These are phyloP conservation scores for Globisporangium cylindrosporum DNA, from an alignment of 352 stramenopile species.

Conservation along the genomic window DNA sequence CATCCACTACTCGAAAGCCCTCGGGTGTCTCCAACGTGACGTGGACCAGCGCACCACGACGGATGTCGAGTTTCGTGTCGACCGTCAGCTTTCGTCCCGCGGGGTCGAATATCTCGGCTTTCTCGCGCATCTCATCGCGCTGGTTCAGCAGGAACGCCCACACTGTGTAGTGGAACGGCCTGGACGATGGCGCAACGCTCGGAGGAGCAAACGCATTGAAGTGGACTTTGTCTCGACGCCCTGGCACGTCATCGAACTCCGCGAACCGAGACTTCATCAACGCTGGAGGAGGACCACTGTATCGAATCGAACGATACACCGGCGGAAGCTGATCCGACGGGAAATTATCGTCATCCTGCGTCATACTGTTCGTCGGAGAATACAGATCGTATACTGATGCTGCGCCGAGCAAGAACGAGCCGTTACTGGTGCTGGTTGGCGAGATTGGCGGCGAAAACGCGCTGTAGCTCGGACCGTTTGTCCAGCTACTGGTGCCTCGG, in stretches of 20 bases:
- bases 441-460: conserved; percentile 41
- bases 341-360: conserved; percentile 38
- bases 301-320: conserved; percentile 72
- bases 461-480: conserved; percentile 31
- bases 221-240: conserved; percentile 63
- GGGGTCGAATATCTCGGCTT: conserved; percentile 36
- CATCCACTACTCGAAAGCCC: conserved; percentile 63
- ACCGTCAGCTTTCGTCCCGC: conserved; percentile 43
- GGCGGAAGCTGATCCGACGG: conserved; percentile 71
- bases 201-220: conserved; percentile 75
- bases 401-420: conserved; percentile 20
- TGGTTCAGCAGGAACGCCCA: conserved; percentile 78
- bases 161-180: conserved; percentile 65
- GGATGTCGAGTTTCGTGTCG: conserved; percentile 64
- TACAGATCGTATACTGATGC: conserved; percentile 37
- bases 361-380: conserved; percentile 55
- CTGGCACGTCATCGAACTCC: conserved; percentile 43
- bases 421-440: conserved; percentile 25
- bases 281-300: conserved; percentile 25
- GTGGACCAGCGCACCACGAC: conserved; percentile 70
- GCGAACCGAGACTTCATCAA: conserved; percentile 18
- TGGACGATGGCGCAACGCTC: conserved; percentile 50
- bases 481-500: conserved; percentile 2
- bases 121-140: conserved; percentile 62
- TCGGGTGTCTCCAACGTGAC: conserved; percentile 63